Evolutionary conservation across 371 early-diverging fungal species (phyloP), one percentile per base, ranked within the genome.

Genomic region (Actinomortierella wolfii): DNA sequence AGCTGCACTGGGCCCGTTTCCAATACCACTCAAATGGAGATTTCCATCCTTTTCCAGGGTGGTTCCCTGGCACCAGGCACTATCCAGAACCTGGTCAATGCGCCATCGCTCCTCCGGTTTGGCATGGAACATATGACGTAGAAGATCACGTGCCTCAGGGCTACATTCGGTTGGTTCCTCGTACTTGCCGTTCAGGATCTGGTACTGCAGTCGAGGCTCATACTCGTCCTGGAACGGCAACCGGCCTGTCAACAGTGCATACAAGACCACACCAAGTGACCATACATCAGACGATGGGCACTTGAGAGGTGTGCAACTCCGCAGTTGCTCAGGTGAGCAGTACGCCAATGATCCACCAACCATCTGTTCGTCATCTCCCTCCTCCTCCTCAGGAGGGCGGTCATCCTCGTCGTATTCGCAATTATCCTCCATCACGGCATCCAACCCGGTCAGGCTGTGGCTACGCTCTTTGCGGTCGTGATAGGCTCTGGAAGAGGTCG

Each of bases 171-270:
- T 28, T 1, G 82, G 81, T 23, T 79, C 69, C 15, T 79, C 77
- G 64, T 81, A 86, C 26, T 74, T 56, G 7, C 84, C 84, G 15
- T 80, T 77, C 57, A 86, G 76, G 46, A 93, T 93, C 58, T 80
- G 83, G 61, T 83, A 76, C 68, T 89, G 89, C 50, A 94, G 59
- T 9, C 94, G 73, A 0, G 91, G 84, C 41, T 86, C 81, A 58
- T 83, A 93, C n/a, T 77, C 82, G 64, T 93, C 95, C 45, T 70
- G 70, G 70, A 94, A 94, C 2, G 96, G 94, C 23, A 94, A 78
- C 25, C 67, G 59, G 14, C 93, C 93, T 0, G 86, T 80, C 17
- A 92, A 64, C 49, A 93, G 66, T 3, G 90, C 87, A 68, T 84
- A 94, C 15, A 94, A 63, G 1, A 94, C 81, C 13, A 92, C 86